Evolutionary conservation across 495 filamentous ascomycete species (phyloP).

Genomic region (Hypoxylon fuscum): DNA sequence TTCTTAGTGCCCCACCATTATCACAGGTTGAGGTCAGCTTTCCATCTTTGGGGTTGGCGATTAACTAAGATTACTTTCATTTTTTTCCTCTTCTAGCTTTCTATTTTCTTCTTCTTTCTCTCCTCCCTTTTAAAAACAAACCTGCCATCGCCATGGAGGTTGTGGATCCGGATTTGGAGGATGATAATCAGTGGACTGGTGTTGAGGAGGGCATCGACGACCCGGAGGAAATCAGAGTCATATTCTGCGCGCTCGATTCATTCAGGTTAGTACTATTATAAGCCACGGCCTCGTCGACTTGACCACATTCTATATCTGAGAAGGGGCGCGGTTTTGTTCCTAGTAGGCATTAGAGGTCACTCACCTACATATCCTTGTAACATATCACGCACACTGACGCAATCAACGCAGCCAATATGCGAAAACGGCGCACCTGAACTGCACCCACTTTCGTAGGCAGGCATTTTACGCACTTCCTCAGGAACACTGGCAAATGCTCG

Average conservation of each 20-base stretch:
- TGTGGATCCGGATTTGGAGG: constrained; percentile 33
- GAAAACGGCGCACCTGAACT: constrained; percentile 80
- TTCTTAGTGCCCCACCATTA: constrained; percentile 12
- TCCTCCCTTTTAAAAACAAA: no score
- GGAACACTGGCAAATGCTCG: constrained; percentile 80
- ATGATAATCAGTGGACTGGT: constrained; percentile 61
- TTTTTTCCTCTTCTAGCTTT: constrained; percentile 5
- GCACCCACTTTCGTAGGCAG: constrained; percentile 87
- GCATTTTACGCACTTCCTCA: constrained; percentile 91
- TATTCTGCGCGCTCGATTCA: constrained; percentile 82
- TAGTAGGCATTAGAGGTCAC: constrained; percentile 25
- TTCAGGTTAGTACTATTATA: constrained; percentile 74
- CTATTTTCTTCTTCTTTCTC: constrained; percentile 5
- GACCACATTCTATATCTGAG: constrained; percentile 13
- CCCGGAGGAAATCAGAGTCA: constrained; percentile 76
- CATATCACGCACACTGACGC: constrained; percentile 19
- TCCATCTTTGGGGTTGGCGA: constrained; percentile 13
- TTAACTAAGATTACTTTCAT: constrained; percentile 18
- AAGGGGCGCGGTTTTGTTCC: constrained; percentile 33
- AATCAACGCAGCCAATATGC: constrained; percentile 75
- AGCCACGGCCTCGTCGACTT: constrained; percentile 26
- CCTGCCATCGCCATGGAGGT: constrained; percentile 25
- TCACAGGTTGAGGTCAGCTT: constrained; percentile 6
- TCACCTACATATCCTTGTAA: constrained; percentile 8
- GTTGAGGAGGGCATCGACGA: constrained; percentile 72